Evolutionary conservation across 352 stramenopile species (phyloP).

Genomic region (Globisporangium alternatum): DNA sequence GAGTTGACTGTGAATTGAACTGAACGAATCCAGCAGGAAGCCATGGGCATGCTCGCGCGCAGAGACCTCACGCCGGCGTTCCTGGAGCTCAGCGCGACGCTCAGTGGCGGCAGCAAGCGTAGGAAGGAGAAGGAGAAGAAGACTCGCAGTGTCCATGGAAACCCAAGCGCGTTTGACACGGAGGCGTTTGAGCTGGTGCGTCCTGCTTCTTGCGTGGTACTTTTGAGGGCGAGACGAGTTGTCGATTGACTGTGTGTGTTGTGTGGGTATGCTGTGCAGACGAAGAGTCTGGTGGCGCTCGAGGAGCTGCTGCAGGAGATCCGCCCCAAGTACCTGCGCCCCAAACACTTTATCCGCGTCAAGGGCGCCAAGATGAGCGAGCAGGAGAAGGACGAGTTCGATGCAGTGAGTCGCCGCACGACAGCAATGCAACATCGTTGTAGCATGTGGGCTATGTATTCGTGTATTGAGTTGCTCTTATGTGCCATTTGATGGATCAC

Average conservation of each 20-base stretch:
- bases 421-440: not conserved
- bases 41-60: slow-evolving; percentile 1
- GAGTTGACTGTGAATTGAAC: not conserved
- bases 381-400: slow-evolving; percentile 74
- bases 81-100: slow-evolving; percentile 14
- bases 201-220: not conserved
- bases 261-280: slow-evolving; percentile 20
- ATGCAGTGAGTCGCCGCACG: slow-evolving; percentile 35
- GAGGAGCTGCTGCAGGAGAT: slow-evolving; percentile 51
- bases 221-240: not conserved
- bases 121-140: not conserved
- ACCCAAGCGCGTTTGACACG: not conserved
- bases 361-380: slow-evolving; percentile 67
- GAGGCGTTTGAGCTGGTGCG: slow-evolving; percentile 18
- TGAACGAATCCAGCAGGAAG: not conserved
- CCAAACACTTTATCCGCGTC: slow-evolving; percentile 56
- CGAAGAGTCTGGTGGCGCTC: slow-evolving; percentile 44
- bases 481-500: not conserved
- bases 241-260: not conserved
- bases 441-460: not conserved
- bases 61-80: slow-evolving; percentile 31
- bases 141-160: not conserved
- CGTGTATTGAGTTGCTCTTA: not conserved
- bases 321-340: slow-evolving; percentile 50
- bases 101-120: not conserved